These are phyloP conservation scores for Acrocalymma vagum DNA, from an alignment of 2,329 filamentous ascomycete genomes.

Conservation along the genomic window DNA sequence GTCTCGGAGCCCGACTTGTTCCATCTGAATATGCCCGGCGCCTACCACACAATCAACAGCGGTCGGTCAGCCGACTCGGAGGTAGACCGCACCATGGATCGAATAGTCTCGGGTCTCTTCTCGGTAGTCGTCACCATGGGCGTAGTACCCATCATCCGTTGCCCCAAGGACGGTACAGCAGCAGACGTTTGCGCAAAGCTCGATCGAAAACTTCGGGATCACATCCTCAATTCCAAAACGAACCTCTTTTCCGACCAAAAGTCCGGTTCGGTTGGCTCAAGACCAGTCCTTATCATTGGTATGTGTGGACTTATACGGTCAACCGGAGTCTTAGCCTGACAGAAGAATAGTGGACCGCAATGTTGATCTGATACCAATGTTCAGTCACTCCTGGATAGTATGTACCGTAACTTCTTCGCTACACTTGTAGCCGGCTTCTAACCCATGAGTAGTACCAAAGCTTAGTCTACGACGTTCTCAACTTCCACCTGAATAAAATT, in stretches of 20 bases:
- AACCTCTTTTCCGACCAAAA: slow-evolving; percentile 87
- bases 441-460: slow-evolving; percentile 71
- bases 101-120: slow-evolving; percentile 95
- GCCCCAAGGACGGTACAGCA: slow-evolving; percentile 89
- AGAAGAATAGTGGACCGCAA: slow-evolving; percentile 83
- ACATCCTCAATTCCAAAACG: slow-evolving; percentile 96
- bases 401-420: slow-evolving; percentile 1
- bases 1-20: slow-evolving; percentile 96
- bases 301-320: slow-evolving; percentile 77
- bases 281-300: slow-evolving; percentile 90
- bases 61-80: slow-evolving; percentile 89
- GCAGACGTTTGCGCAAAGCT: slow-evolving; percentile 95
- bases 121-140: slow-evolving; percentile 99
- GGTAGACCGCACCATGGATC: slow-evolving; percentile 85
- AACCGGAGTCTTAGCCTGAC: slow-evolving; percentile 13
- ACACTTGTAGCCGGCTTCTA: too few relatives aligned
- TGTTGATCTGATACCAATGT: slow-evolving; percentile 94
- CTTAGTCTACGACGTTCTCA: slow-evolving; percentile 79
- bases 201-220: slow-evolving; percentile 93
- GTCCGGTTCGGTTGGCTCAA: slow-evolving; percentile 65
- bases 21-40: slow-evolving; percentile 89
- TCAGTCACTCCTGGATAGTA: slow-evolving; percentile 90
- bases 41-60: slow-evolving; percentile 98
- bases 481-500: slow-evolving; percentile 90
- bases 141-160: slow-evolving; percentile 95